Conservation (phyloP, 345 rosid genomes). For the thale cress (Arabidopsis thaliana) region DNA sequence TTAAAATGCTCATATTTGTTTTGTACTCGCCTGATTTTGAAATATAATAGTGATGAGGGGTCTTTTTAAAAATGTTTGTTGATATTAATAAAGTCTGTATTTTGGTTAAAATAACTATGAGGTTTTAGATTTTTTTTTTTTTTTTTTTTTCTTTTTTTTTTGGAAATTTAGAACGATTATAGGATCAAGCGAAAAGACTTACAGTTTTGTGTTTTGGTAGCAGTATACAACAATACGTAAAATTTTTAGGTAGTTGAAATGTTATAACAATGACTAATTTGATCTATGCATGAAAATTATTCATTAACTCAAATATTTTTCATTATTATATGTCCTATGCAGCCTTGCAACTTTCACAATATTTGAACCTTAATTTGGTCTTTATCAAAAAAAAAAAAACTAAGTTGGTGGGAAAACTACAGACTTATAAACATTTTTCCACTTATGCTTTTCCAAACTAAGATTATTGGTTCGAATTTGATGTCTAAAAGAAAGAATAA, state of each 20-base stretch:
- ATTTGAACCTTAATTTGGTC: neutral
- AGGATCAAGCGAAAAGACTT: too few relatives aligned
- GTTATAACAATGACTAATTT: neutral
- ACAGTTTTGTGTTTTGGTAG: too few relatives aligned
- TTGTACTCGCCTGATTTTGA: conserved; percentile 4
- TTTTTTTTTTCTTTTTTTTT: neutral
- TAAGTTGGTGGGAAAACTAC: neutral
- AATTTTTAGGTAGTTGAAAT: neutral
- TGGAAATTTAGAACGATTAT: neutral
- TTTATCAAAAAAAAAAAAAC: too few relatives aligned
- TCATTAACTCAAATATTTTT: too few relatives aligned
- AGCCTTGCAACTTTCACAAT: neutral
- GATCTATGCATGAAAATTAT: neutral
- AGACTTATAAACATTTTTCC: neutral
- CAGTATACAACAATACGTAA: too few relatives aligned
- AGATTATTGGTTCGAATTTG: neutral
- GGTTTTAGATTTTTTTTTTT: too few relatives aligned
- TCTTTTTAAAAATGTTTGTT: neutral
- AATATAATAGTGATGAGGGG: neutral
- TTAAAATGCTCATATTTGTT: conserved; percentile 8
- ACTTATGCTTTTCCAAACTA: neutral
- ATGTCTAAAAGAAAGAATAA: neutral
- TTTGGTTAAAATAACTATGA: too few relatives aligned
- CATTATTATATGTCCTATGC: too few relatives aligned
- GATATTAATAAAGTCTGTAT: neutral